Base-by-base conservation (phyloP, 2,329 filamentous ascomycete species). In the Colletotrichum sp. region DNA sequence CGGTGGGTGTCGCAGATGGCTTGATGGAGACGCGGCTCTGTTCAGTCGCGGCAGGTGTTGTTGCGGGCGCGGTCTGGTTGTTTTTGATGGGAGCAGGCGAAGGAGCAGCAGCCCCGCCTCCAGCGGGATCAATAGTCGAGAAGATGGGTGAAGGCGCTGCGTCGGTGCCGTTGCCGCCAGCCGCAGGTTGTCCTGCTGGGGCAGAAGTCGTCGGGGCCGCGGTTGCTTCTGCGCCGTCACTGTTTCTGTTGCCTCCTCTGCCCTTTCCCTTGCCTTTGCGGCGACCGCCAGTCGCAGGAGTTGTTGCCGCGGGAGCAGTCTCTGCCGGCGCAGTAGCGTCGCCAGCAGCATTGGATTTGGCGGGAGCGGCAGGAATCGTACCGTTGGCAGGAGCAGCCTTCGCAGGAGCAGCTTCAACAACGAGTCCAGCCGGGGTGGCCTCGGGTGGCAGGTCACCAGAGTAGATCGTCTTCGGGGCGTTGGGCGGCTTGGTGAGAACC, bases 11-110 rank as follows among this genome's bases (percentile, higher is more conserved):
- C 21, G 72, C 76, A 3, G 72, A 62, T 34, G 70, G 72, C 62
- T 49, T 76, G 52, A 76, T 76, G 3, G 75, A 77, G 64, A 60
- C 57, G 16, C 52, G 69, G 55, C 68, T 70, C 30, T 67, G 39
- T 13, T 49, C 73, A 13, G 24, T 34, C 16, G 26, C 30, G 13
- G 30, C 32, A 30, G 66, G 16, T 18, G 28, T 30, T 34, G 32
- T 44, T 5, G 64, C 52, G 1, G 34, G 60, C 5, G 64, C 34
- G 8, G 69, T 76, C 21, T 72, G 69, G 57, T 76, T 72, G 26
- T 34, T 49, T n/a, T 49, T 49, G 9, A 64, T 64, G 26, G 70
- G 59, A 36, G 60, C 60, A 64, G 60, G n/a, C 32, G 60, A 64
- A 2, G 57, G 55, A 49, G 57, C 32, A n/a, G 36, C 34, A 30